phyloP scores from a whole-genome alignment of 2,329 filamentous ascomycete genomes.

The Fusarium brachygibbosum region DNA sequence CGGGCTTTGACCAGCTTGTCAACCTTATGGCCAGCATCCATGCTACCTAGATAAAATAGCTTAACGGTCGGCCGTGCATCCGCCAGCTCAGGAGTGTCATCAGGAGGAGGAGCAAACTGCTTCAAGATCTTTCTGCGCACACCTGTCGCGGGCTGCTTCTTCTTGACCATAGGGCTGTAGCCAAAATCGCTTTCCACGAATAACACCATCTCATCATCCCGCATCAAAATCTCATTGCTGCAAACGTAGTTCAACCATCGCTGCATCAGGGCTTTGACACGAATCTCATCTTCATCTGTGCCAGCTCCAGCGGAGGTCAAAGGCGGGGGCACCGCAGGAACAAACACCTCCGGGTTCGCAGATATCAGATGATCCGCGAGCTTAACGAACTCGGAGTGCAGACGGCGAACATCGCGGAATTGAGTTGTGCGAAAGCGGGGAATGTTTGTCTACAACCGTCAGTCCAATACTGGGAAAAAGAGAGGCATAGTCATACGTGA shows the following conservation, averaged over 20 bases:
- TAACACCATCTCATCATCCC: slow-evolving; percentile 96
- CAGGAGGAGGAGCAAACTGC: slow-evolving; percentile 96
- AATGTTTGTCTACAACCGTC: slow-evolving; percentile 84
- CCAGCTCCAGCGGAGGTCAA: slow-evolving; percentile 93
- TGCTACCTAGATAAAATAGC: slow-evolving; percentile 92
- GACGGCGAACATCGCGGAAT: slow-evolving; percentile 95
- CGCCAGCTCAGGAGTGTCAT: slow-evolving; percentile 95
- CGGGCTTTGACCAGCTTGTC: slow-evolving; percentile 93
- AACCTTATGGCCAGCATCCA: slow-evolving; percentile 98
- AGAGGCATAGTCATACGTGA: slow-evolving; percentile 72
- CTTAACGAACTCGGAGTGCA: slow-evolving; percentile 96
- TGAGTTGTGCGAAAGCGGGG: slow-evolving; percentile 97
- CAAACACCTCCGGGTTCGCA: slow-evolving; percentile 95
- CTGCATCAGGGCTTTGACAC: slow-evolving; percentile 91
- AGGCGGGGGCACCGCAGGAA: slow-evolving; percentile 95
- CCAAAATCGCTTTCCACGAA: slow-evolving; percentile 99
- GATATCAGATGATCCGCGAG: slow-evolving; percentile 96
- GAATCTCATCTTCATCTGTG: slow-evolving; percentile 92
- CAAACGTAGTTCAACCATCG: slow-evolving; percentile 96
- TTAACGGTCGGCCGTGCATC: slow-evolving; percentile 93
- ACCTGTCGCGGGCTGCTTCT: slow-evolving; percentile 96
- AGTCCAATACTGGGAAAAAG: slow-evolving; percentile 28
- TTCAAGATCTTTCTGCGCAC: slow-evolving; percentile 96
- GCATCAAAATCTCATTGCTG: slow-evolving; percentile 90
- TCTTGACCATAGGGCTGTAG: slow-evolving; percentile 94